Evolutionary conservation across 805 yeast genomes (phyloP), one percentile per base, ranked within the genome.

Genomic region (Kuraishia molischiana): DNA sequence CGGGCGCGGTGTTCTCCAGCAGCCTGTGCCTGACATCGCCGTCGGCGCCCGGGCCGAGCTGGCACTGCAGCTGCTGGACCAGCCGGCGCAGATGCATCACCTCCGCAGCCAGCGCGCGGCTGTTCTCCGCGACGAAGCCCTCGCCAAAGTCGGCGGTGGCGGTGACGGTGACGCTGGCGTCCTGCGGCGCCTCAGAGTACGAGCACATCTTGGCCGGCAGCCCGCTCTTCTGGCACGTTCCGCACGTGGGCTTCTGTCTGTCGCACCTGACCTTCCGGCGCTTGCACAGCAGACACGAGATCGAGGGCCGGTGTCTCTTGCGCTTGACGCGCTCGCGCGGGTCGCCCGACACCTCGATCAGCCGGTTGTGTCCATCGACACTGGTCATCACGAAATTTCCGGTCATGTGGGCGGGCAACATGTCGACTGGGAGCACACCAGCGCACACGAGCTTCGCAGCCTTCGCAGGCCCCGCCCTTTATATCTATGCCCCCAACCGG

Each of bases 251-350:
- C 46, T 53, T 51, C 8, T 33, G 38, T 19, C 62, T 45, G 40
- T 61, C 64, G 45, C 67, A 61, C 41, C 68, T 69, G 34, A 67
- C 67, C 47, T 71, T 71, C 34, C 70, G 54, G 46, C 58, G 62
- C 17, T 71, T 58, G 41, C 77, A 71, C 32, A 62, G 60, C 20
- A 62, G 63, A 45, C 77, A 71, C 0, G 70, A 68, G 5, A 71
- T 44, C 0, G 69, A 60, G 40, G 64, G 56, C 34, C 75, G 57
- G 34, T 65, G 61, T 35, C 73, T 54, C 44, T 58, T 64, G 24
- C 19, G 40, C 38, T 44, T 42, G 33, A 21, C 14, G 18, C 22
- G 46, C 43, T 18, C 39, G 41, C 14, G 30, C 38, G 34, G 32
- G 26, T 24, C 41, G 35, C 14, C 42, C 41, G 29, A 39, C 39